Evolutionary conservation across 768 basidiomycete species (phyloP).

Genomic region (Sutorius australiensis): DNA sequence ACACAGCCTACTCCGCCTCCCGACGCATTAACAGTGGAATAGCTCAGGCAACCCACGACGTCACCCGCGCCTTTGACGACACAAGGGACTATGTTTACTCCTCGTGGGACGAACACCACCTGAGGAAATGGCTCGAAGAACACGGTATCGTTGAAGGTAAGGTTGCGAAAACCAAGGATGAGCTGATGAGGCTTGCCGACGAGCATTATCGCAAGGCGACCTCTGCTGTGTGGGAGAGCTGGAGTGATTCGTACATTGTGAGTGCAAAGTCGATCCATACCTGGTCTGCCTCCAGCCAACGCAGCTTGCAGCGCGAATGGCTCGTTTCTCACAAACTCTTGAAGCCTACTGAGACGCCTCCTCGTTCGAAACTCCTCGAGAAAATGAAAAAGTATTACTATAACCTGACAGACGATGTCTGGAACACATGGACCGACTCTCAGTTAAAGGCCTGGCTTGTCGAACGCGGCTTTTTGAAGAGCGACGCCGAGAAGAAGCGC

Average conservation of each 20-base stretch:
- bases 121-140: constrained; percentile 70
- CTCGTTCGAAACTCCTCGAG: constrained; percentile 52
- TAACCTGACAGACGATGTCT: constrained; percentile 48
- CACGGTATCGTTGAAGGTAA: constrained; percentile 70
- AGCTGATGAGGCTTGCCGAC: constrained; percentile 67
- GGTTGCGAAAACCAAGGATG: constrained; percentile 48
- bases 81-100: constrained; percentile 86
- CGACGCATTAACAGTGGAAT: constrained; percentile 40
- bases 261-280: constrained; percentile 18
- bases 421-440: constrained; percentile 72
- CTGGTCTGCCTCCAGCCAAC: not conserved
- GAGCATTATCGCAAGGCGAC: constrained; percentile 60
- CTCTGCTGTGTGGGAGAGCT: constrained; percentile 73
- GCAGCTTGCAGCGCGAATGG: constrained; percentile 64
- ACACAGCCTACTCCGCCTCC: constrained; percentile 35
- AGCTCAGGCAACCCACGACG: constrained; percentile 53
- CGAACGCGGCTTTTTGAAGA: constrained; percentile 67
- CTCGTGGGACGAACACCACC: constrained; percentile 78
- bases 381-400: constrained; percentile 84
- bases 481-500: constrained; percentile 56
- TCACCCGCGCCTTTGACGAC: constrained; percentile 54
- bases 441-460: constrained; percentile 79
- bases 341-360: constrained; percentile 50
- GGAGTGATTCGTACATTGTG: constrained; percentile 84
- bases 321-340: constrained; percentile 75